Conservation (phyloP, 2,329 filamentous ascomycete genomes). For the Aspergillus uvarum region DNA sequence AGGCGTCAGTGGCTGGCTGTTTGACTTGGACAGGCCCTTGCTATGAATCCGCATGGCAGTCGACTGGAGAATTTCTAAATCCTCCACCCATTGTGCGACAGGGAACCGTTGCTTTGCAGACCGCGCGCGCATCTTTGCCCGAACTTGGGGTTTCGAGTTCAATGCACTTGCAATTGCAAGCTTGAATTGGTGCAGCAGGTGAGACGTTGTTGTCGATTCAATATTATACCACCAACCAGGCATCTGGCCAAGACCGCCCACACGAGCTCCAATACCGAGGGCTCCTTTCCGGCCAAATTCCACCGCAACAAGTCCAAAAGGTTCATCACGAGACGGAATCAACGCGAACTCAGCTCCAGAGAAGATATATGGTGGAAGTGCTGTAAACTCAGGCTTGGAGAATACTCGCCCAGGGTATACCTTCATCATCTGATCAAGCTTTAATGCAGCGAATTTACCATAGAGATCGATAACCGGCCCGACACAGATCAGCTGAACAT, state of each 20-base stretch:
- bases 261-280: conserved; percentile 64
- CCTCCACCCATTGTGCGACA: conserved; percentile 66
- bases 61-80: conserved; percentile 61
- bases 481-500: conserved; percentile 62
- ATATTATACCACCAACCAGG: conserved; percentile 71
- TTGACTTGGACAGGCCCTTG: conserved; percentile 40
- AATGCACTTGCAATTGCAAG: conserved; percentile 62
- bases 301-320: conserved; percentile 67
- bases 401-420: conserved; percentile 65
- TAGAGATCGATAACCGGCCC: conserved; percentile 68
- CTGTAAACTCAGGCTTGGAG: conserved; percentile 68
- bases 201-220: conserved; percentile 62
- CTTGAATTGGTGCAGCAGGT: conserved; percentile 65
- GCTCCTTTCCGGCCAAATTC: conserved; percentile 69
- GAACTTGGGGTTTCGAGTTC: conserved; percentile 55
- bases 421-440: conserved; percentile 64
- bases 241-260: conserved; percentile 69
- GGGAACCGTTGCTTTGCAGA: conserved; percentile 67
- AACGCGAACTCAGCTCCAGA: conserved; percentile 67
- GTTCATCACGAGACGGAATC: conserved; percentile 68
- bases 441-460: conserved; percentile 66
- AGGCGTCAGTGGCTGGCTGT: conserved; percentile 34
- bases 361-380: conserved; percentile 66
- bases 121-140: conserved; percentile 64
- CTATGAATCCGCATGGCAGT: conserved; percentile 60